phyloP scores from a whole-genome alignment of 1,284 basidiomycete species.

The Ganoderma lingzhi region DNA sequence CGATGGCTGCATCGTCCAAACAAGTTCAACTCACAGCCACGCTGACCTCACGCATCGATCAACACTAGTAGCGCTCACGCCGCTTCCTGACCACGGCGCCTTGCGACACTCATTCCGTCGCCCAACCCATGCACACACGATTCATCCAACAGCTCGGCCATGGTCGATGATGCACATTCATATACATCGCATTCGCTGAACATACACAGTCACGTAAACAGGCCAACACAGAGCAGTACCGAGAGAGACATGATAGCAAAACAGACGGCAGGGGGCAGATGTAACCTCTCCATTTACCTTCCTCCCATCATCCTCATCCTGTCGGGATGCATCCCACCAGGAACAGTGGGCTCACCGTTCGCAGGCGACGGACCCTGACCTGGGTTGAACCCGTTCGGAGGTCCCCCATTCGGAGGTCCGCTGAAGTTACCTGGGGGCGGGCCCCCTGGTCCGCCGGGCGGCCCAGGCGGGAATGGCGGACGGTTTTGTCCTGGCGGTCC shows the following conservation, averaged over 20 bases:
- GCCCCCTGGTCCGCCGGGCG: slow-evolving; percentile 47
- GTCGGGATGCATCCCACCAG: slow-evolving; percentile 84
- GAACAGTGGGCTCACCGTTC: slow-evolving; percentile 42
- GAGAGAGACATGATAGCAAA: background rate
- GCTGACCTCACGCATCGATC: slow-evolving; percentile 23
- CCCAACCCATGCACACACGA: too few species aligned
- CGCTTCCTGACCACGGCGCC: background rate
- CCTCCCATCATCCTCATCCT: slow-evolving; percentile 82
- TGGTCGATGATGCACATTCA: background rate
- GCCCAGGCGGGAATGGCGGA: slow-evolving; percentile 67
- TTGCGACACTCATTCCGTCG: too few species aligned
- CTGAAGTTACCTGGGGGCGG: slow-evolving; percentile 48
- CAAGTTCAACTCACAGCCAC: slow-evolving; percentile 12
- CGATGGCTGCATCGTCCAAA: slow-evolving; percentile 13
- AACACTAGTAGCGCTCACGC: background rate
- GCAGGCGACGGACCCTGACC: slow-evolving; percentile 44
- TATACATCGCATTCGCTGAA: slow-evolving; percentile 2
- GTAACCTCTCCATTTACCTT: slow-evolving; percentile 31
- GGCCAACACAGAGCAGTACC: background rate
- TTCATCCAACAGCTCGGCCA: too few species aligned
- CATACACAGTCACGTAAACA: slow-evolving; percentile 2
- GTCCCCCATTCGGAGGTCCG: slow-evolving; percentile 41
- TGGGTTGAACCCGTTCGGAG: slow-evolving; percentile 45
- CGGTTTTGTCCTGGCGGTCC: slow-evolving; percentile 36
- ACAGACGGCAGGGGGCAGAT: background rate